Conservation (phyloP, 1,139 yeast species). For the Pneumocystis canis region DNA sequence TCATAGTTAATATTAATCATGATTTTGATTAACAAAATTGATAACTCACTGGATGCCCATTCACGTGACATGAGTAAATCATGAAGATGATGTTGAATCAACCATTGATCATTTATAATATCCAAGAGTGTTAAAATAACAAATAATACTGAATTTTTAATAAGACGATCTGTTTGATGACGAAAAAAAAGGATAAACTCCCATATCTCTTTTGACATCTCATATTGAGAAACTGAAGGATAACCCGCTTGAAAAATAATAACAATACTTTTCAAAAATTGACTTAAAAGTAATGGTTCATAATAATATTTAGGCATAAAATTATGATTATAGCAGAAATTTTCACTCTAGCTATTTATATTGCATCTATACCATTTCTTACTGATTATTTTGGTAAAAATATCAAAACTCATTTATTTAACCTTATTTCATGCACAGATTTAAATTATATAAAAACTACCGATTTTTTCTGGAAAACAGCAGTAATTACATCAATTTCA, state of each 20-base stretch:
- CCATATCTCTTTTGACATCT: background rate
- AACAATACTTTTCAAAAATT: background rate
- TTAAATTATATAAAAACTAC: conserved; percentile 45
- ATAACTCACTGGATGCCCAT: background rate
- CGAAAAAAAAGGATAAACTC: background rate
- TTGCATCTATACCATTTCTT: conserved; percentile 67
- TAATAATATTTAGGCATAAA: conserved; percentile 28
- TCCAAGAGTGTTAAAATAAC: background rate
- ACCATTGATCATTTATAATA: background rate
- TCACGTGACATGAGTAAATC: background rate
- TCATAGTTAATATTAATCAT: too few species aligned
- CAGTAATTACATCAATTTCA: conserved; percentile 51
- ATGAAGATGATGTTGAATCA: background rate
- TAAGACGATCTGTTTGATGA: background rate
- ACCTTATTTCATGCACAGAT: conserved; percentile 21
- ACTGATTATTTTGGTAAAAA: conserved; percentile 53
- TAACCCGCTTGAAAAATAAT: background rate
- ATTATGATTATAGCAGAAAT: conserved; percentile 62
- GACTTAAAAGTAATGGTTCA: background rate
- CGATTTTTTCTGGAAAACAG: conserved; percentile 54
- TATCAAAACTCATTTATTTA: background rate
- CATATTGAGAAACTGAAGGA: background rate
- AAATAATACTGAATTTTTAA: background rate
- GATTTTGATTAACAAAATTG: too few species aligned
- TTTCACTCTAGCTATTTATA: conserved; percentile 50